Base-by-base conservation (phyloP, 352 stramenopile species). In the Hyphochytrium catenoides region DNA sequence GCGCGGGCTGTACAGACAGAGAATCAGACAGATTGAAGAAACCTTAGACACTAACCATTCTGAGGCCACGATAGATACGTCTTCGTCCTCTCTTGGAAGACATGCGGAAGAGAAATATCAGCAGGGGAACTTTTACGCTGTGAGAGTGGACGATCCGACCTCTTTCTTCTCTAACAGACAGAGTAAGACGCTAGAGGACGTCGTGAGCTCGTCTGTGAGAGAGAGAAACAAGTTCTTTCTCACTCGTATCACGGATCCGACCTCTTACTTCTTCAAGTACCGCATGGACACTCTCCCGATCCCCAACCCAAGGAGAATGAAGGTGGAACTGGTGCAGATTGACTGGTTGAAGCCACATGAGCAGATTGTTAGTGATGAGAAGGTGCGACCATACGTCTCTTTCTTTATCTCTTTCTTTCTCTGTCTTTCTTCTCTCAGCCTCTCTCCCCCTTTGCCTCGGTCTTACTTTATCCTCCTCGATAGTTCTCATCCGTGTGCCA, bases 201-300 rank as follows among this genome's bases (percentile, higher is more conserved):
- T 83, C 32, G 47, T 83, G 18, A 71, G 62, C 18, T 59, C 54
- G 26, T 57, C 71, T 32, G 59, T 56, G 4, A 52, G 54, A 17
- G 48, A 49, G 21, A 61, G 62, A 11, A 51, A 77, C 38, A 75
- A 74, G 29, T 83, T 83, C 48, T 79, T 74, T 43, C 44, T 73
- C 26, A 78, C 66, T 34, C 69, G 69, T 36, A 66, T 83, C 25
- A 62, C 62, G 20, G 69, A 83, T 32, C 69, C 69, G n/a, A 83
- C 69, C 23, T 83, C 69, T 26, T 83, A 83, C 48, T 83, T 83
- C 17, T 83, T 74, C 69, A 83, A 83, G 51, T 83, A 74, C 56
- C 65, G 67, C 42, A 76, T 83, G 27, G 62, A 79, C 31, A 57
- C 62, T 26, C 57, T 44, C 15, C 62, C 56, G 12, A 55, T 71